A percentile compares a stretch with the other conserved stretches of the same genome.
Conservation (phyloP, 140 eudicot species). For the Senecio squalidus region DNA sequence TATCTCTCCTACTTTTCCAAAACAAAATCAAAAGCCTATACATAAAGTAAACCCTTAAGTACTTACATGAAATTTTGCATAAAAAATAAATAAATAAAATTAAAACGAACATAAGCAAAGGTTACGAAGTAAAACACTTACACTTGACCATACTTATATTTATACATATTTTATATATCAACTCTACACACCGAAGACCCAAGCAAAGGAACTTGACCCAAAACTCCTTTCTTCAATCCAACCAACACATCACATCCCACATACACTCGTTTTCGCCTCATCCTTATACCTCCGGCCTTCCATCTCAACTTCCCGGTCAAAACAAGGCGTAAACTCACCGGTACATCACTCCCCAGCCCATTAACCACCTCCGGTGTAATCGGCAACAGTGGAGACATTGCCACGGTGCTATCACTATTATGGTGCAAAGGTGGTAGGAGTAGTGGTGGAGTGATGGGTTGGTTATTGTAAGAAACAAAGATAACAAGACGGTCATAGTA, state of each 20-base stretch:
- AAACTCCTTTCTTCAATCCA: conserved; percentile 42
- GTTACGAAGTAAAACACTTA: not conserved
- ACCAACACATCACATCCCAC: conserved; percentile 63
- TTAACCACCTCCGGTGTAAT: conserved; percentile 38
- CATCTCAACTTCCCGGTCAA: conserved; percentile 49
- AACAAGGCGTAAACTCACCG: conserved; percentile 51
- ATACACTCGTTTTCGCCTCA: conserved; percentile 29
- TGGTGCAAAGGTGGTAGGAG: conserved; percentile 59
- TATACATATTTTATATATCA: conserved; percentile 29
- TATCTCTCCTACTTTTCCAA: too few species aligned
- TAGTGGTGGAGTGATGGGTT: conserved; percentile 39
- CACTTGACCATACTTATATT: not conserved
- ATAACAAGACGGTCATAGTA: conserved; percentile 47
- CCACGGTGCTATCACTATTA: conserved; percentile 52
- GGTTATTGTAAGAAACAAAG: conserved; percentile 35
- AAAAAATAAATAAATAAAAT: too few species aligned
- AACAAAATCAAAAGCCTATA: too few species aligned
- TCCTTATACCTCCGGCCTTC: conserved; percentile 36
- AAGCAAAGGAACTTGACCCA: conserved; percentile 62
- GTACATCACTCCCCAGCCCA: conserved; percentile 36
- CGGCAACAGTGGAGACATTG: conserved; percentile 47
- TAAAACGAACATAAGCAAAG: not conserved
- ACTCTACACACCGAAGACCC: conserved; percentile 42
- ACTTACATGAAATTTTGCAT: not conserved
- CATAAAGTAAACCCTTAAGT: too few species aligned